Percentiles rank a stretch among this genome's conserved stretches.
phyloP scores from a whole-genome alignment of 768 basidiomycete species.

The Boletus insuetus region DNA sequence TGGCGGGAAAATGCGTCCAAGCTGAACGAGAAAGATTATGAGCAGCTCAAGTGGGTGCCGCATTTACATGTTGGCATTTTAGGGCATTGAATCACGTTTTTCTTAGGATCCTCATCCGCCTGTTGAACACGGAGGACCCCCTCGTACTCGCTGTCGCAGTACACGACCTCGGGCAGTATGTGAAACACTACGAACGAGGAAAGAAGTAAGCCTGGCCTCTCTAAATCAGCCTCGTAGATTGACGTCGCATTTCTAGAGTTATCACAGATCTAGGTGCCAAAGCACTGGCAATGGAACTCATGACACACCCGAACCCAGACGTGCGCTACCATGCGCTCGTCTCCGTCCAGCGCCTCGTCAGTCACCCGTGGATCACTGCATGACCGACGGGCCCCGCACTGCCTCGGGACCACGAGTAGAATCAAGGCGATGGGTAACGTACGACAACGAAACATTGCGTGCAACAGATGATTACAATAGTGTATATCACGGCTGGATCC shows the following conservation, averaged over 20 bases:
- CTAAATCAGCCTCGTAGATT: background rate
- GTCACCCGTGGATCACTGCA: constrained; percentile 75
- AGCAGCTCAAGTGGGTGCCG: constrained; percentile 71
- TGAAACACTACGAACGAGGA: constrained; percentile 86
- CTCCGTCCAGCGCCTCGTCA: constrained; percentile 88
- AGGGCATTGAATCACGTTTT: background rate
- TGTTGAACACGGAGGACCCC: constrained; percentile 69
- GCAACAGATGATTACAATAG: constrained; percentile 10
- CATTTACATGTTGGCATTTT: background rate
- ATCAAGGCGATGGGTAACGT: background rate
- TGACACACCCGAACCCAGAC: constrained; percentile 84
- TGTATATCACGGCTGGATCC: constrained; percentile 45
- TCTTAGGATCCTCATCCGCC: constrained; percentile 65
- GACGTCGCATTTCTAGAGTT: constrained; percentile 42
- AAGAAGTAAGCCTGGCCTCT: constrained; percentile 65
- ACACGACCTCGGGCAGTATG: constrained; percentile 92
- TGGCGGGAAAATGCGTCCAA: constrained; percentile 94
- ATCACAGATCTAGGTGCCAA: constrained; percentile 88
- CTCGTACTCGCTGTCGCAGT: constrained; percentile 86
- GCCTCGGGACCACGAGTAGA: background rate
- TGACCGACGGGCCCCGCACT: constrained; percentile 5
- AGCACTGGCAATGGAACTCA: constrained; percentile 83
- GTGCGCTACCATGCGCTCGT: constrained; percentile 91
- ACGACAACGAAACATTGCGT: constrained; percentile 2
- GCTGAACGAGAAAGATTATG: constrained; percentile 80